Evolutionary conservation across 306 rosid genomes (phyloP).

Genomic region (Arachis stenosperma): DNA sequence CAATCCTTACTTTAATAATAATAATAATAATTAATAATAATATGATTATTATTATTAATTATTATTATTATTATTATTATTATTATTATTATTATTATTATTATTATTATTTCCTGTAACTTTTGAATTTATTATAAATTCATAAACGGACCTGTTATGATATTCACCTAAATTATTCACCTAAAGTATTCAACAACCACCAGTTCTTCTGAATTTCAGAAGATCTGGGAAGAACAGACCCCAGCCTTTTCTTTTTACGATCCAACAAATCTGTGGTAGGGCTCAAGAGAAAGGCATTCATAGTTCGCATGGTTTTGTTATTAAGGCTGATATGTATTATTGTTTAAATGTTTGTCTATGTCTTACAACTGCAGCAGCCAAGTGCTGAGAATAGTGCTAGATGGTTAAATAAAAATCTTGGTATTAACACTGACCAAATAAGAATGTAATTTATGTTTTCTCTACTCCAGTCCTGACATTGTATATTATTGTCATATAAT

Average conservation of each 20-base stretch:
- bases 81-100: no score
- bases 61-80: no score
- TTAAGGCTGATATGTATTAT: neutral
- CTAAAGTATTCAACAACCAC: neutral
- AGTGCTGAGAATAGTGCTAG: neutral
- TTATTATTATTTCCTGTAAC: no score
- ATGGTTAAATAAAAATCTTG: constrained; percentile 10
- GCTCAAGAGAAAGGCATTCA: neutral
- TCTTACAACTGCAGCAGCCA: constrained; percentile 1
- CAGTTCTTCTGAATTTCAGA: constrained; percentile 1
- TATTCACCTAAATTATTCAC: constrained; percentile 8
- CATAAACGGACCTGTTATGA: constrained; percentile 27
- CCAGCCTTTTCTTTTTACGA: neutral
- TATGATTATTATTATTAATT: no score
- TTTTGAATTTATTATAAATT: neutral
- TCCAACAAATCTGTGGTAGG: neutral
- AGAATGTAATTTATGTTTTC: constrained; percentile 10
- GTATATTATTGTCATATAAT: constrained; percentile 14
- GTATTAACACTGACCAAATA: constrained; percentile 28
- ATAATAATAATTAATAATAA: no score
- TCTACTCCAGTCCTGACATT: constrained; percentile 37
- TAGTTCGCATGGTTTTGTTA: constrained; percentile 23
- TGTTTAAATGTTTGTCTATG: neutral
- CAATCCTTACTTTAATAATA: neutral
- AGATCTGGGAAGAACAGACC: neutral